These are phyloP conservation scores for Taiozyma onychis DNA, from an alignment of 1,139 yeast genomes.

Conservation along the genomic window DNA sequence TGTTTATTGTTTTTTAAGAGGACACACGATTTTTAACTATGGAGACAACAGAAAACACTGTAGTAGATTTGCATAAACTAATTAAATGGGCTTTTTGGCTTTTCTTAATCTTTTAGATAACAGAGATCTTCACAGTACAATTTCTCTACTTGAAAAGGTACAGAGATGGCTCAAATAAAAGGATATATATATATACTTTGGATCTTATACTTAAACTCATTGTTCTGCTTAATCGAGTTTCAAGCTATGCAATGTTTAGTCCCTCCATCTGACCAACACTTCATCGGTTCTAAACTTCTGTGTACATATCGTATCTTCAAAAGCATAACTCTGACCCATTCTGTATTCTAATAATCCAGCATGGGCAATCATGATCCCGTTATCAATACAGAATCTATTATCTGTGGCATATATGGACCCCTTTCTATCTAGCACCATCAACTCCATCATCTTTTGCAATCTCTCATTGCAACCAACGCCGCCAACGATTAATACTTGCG, in stretches of 20 bases:
- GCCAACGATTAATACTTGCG: slow-evolving; percentile 90
- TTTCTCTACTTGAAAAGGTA: too few relatives aligned
- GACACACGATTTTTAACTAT: not conserved
- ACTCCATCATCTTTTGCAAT: slow-evolving; percentile 91
- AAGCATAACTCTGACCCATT: slow-evolving; percentile 59
- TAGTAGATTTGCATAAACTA: too few relatives aligned
- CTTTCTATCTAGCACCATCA: slow-evolving; percentile 84
- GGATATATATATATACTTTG: too few relatives aligned
- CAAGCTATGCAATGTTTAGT: slow-evolving; percentile 22
- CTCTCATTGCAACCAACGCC: slow-evolving; percentile 96
- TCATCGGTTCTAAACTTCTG: slow-evolving; percentile 94
- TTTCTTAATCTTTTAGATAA: too few relatives aligned
- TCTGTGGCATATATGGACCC: slow-evolving; percentile 92
- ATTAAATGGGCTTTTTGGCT: too few relatives aligned
- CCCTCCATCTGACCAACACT: slow-evolving; percentile 86
- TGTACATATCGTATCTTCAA: slow-evolving; percentile 78
- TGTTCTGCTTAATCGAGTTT: too few relatives aligned
- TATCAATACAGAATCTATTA: slow-evolving; percentile 93
- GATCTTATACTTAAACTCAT: too few relatives aligned
- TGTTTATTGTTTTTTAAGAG: not conserved
- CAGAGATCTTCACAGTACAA: too few relatives aligned
- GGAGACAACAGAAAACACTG: too few relatives aligned
- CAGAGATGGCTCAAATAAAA: too few relatives aligned
- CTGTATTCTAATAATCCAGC: slow-evolving; percentile 88
- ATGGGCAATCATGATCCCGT: slow-evolving; percentile 98